These are phyloP conservation scores for Carex littledalei DNA, from an alignment of 176 grass and related monocot genomes.

Conservation along the genomic window DNA sequence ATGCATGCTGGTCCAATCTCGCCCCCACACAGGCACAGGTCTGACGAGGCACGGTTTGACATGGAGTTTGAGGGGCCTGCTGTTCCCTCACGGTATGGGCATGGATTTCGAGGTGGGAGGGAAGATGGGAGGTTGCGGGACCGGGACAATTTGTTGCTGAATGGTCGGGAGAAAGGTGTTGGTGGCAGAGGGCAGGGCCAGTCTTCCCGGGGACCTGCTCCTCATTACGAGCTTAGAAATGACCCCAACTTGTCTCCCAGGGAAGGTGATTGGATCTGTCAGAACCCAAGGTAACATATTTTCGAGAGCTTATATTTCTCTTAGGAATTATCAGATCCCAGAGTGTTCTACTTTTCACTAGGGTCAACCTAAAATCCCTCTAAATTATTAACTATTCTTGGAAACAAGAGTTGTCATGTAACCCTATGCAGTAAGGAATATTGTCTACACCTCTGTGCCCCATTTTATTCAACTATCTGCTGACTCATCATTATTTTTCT, in stretches of 20 bases:
- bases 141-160: conserved; percentile 23
- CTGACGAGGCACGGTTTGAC: conserved; percentile 41
- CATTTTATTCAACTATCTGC: background rate
- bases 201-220: conserved; percentile 42
- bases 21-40: conserved; percentile 35
- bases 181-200: conserved; percentile 55
- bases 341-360: too few species aligned
- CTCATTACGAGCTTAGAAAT: conserved; percentile 86
- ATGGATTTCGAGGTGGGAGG: conserved; percentile 63
- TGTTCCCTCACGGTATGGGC: conserved; percentile 25
- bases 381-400: background rate
- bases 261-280: conserved; percentile 98
- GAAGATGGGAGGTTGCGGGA: conserved; percentile 58
- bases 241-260: conserved; percentile 91
- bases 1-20: conserved; percentile 50
- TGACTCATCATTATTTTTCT: background rate
- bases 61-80: conserved; percentile 18
- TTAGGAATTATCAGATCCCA: too few species aligned
- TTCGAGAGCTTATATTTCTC: background rate
- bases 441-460: background rate
- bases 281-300: conserved; percentile 57
- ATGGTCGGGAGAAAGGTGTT: conserved; percentile 47
- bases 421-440: background rate
- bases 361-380: background rate
- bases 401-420: background rate